Evolutionary conservation across 1,139 yeast genomes (phyloP).

Genomic region (Kazachstania sp.): DNA sequence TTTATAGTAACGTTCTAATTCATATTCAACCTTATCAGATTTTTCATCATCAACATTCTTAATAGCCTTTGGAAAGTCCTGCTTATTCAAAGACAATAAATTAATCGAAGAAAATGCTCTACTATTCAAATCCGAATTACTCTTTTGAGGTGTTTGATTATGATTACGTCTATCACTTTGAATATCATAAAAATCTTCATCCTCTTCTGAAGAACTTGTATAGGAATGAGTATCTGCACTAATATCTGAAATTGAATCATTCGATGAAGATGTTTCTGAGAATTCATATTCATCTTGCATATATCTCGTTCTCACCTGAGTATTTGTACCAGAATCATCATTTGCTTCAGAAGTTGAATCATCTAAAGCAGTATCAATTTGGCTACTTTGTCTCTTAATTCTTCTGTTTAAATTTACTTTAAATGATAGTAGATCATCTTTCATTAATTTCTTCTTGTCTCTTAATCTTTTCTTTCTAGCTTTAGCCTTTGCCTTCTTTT

Average conservation of each 20-base stretch:
- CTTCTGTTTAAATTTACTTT: background rate
- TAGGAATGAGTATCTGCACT: constrained; percentile 6
- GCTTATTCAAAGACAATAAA: constrained; percentile 2
- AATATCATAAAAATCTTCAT: constrained; percentile 9
- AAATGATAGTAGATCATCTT: constrained; percentile 2
- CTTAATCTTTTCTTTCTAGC: constrained; percentile 2
- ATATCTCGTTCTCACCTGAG: background rate
- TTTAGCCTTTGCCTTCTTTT: constrained; percentile 4
- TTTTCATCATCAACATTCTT: constrained; percentile 27
- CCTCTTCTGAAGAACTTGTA: constrained; percentile 6
- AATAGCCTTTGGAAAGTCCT: constrained; percentile 3
- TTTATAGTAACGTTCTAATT: constrained; percentile 28
- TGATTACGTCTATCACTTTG: constrained; percentile 2
- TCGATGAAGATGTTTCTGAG: constrained; percentile 8
- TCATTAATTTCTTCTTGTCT: constrained; percentile 1
- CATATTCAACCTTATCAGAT: constrained; percentile 31
- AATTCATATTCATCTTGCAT: constrained; percentile 9
- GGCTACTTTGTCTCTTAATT: background rate
- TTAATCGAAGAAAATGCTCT: constrained; percentile 8
- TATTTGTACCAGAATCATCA: background rate
- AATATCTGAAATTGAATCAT: constrained; percentile 6
- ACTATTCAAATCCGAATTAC: background rate
- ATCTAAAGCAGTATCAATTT: background rate
- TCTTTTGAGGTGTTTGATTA: background rate
- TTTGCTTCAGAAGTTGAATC: background rate